Base-by-base conservation (phyloP, 2,329 filamentous ascomycete genomes). In the Sclerotinia sclerotiorum region DNA sequence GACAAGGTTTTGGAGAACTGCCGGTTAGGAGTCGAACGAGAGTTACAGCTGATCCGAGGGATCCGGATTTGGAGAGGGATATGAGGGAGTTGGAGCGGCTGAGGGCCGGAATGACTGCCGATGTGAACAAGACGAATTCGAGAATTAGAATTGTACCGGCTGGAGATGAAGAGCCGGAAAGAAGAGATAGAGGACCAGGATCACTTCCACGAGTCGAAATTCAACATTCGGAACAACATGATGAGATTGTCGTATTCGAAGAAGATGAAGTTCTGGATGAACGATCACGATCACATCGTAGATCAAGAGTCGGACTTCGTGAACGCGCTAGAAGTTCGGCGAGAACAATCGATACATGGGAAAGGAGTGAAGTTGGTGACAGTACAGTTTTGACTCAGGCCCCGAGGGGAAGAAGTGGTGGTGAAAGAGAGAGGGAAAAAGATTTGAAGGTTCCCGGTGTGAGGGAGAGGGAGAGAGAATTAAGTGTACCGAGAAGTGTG, bases 1-100 rank as follows among this genome's bases (percentile, higher is more conserved):
- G 29, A 3, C 21, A 51, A 15, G 60, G 46, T 15, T 62, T 62
- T 44, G 55, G 55, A 19, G 55, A 35, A 10, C 24, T 62, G 15
- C 46, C 44, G 15, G 46, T 62, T 55, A 46, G 49, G 49, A 55
- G 61, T 44, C 32, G 49, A 21, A 55, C n/a, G 24, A 67, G n/a
- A 6, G 19, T 62, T 15, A 19, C 29, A 42, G 55, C 15, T 21
- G 65, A 67, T 39, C 44, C 55, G 32, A 62, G 32, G 7, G 56
- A 67, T 32, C 13, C 15, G 32, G 46, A 52, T n/a, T 42, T 67
- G 13, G 54, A 49, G n/a, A 60, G 44, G 5, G 60, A 62, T 39
- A 62, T 62, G 29, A 60, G 6, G 44, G 67, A 70, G 69, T 49
- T 63, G 51, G 39, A 57, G 48, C 7, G 58, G 65, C 29, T 46